phyloP scores from a whole-genome alignment of 176 grass and related monocot genomes.

The Otatea glauca region DNA sequence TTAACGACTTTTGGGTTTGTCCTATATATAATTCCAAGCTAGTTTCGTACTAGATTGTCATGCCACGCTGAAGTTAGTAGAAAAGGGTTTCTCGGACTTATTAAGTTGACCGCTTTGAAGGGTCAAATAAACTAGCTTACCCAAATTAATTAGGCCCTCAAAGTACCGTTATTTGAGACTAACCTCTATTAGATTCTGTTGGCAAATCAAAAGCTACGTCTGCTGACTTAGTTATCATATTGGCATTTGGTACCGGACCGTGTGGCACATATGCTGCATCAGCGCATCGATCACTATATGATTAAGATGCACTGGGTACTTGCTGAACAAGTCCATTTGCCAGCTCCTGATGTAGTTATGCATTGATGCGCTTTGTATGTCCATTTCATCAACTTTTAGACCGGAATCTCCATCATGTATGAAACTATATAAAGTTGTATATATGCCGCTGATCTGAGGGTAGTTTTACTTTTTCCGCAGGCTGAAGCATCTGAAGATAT shows the following conservation, averaged over 20 bases:
- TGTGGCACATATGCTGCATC: background rate
- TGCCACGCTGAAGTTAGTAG: background rate
- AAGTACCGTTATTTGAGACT: background rate
- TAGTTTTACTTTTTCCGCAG: conserved; percentile 35
- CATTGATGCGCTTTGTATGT: background rate
- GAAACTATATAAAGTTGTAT: background rate
- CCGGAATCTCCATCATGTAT: background rate
- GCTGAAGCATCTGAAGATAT: conserved; percentile 68
- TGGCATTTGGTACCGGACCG: background rate
- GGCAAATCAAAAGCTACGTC: background rate
- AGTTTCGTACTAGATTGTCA: background rate
- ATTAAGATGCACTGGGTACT: background rate
- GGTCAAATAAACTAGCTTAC: background rate
- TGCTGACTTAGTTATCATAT: background rate
- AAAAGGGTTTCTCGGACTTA: background rate
- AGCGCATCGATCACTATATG: background rate
- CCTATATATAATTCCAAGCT: background rate
- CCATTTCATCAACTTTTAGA: background rate
- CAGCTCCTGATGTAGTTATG: background rate
- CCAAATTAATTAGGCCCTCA: background rate
- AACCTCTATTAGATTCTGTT: background rate
- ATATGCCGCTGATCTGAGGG: background rate
- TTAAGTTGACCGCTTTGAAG: background rate
- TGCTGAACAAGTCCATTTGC: background rate
- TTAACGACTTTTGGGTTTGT: background rate